phyloP scores from a whole-genome alignment of 805 yeast species.

The Wickerhamomyces silvicola region DNA sequence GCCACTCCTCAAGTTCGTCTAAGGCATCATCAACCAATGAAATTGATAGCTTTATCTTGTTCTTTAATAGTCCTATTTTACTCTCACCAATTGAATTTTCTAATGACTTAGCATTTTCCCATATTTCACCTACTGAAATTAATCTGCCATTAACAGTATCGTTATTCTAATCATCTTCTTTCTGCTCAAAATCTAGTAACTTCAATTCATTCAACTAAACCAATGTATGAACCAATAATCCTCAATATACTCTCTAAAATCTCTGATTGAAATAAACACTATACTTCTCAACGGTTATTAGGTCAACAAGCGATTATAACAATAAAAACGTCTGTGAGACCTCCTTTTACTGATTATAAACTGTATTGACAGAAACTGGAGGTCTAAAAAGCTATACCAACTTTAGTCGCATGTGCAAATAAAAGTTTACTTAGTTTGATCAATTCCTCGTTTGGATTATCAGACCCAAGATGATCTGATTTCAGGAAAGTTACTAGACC shows the following conservation, averaged over 20 bases:
- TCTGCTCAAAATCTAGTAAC: slow-evolving; percentile 13
- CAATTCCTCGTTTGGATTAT: slow-evolving; percentile 49
- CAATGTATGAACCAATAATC: slow-evolving; percentile 13
- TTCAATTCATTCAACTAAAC: slow-evolving; percentile 20
- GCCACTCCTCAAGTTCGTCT: slow-evolving; percentile 66
- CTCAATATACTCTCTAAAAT: slow-evolving; percentile 12
- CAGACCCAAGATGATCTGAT: slow-evolving; percentile 30
- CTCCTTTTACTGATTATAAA: slow-evolving; percentile 41
- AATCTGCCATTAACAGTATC: slow-evolving; percentile 36
- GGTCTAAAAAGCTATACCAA: slow-evolving; percentile 67
- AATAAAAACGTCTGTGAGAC: slow-evolving; percentile 38
- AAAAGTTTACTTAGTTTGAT: slow-evolving; percentile 51
- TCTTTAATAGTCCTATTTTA: slow-evolving; percentile 44
- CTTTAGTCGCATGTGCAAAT: slow-evolving; percentile 72
- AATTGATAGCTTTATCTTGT: slow-evolving; percentile 38
- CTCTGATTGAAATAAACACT: slow-evolving; percentile 26
- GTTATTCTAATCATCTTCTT: slow-evolving; percentile 18
- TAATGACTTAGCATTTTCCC: slow-evolving; percentile 59
- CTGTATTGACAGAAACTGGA: slow-evolving; percentile 43
- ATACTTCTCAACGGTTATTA: slow-evolving; percentile 30
- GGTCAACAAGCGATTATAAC: slow-evolving; percentile 38
- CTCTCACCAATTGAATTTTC: slow-evolving; percentile 39
- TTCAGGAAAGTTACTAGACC: no score
- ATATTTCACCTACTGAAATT: slow-evolving; percentile 57
- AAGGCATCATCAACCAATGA: slow-evolving; percentile 51